Conservation (phyloP, 441 rosid genomes). For the Gossypium gossypioides region DNA sequence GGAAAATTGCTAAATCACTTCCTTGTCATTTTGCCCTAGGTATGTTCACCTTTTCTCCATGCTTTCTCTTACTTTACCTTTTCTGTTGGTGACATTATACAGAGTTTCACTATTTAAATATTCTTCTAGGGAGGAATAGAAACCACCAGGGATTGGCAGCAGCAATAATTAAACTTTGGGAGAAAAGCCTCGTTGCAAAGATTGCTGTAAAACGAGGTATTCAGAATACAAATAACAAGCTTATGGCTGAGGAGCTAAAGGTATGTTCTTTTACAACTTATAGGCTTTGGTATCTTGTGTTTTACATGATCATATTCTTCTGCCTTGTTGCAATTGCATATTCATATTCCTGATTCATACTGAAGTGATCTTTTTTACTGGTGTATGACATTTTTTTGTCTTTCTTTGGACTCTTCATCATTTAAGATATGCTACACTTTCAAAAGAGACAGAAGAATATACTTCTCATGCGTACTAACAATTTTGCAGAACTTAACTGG, state of each 20-base stretch:
- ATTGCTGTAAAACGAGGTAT: conserved; percentile 94
- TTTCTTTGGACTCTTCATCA: background rate
- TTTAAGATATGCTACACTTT: conserved; percentile 8
- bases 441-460: background rate
- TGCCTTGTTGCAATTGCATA: background rate
- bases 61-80: conserved; percentile 13
- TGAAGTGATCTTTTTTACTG: background rate
- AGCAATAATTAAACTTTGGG: conserved; percentile 86
- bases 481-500: conserved; percentile 66
- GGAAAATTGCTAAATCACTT: conserved; percentile 77
- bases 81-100: conserved; percentile 10
- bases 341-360: too few relatives aligned
- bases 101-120: conserved; percentile 17
- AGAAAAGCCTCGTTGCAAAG: conserved; percentile 77
- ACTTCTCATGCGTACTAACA: background rate
- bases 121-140: conserved; percentile 75
- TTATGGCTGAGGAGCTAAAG: conserved; percentile 93
- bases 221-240: conserved; percentile 92
- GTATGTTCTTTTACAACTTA: conserved; percentile 28
- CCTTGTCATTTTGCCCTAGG: conserved; percentile 98
- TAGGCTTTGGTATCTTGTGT: background rate
- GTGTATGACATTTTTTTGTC: background rate
- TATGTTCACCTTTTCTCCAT: conserved; percentile 25
- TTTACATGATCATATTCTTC: background rate
- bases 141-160: conserved; percentile 90